Evolutionary conservation across 768 basidiomycete genomes (phyloP).

Genomic region (Leucosporidium scottii): DNA sequence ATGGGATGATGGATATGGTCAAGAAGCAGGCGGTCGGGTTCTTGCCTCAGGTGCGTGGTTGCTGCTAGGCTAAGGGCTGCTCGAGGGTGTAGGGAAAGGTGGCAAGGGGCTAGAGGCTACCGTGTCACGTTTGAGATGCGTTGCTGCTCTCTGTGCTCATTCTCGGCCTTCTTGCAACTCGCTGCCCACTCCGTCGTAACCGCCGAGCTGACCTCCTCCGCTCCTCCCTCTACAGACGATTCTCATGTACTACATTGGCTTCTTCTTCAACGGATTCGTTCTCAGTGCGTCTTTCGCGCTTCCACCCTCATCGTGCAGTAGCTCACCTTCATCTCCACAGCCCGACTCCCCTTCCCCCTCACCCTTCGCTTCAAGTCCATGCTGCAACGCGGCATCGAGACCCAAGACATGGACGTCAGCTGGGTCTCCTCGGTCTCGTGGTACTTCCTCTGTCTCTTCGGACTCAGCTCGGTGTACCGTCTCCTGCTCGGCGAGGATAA

Average conservation of each 20-base stretch:
- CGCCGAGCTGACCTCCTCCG: background rate
- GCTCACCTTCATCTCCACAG: conserved; percentile 45
- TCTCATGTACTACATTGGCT: conserved; percentile 99
- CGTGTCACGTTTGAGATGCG: no score
- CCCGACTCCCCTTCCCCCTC: conserved; percentile 92
- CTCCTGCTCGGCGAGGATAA: conserved; percentile 86
- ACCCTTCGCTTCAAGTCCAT: conserved; percentile 96
- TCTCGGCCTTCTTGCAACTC: background rate
- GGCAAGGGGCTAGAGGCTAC: no score
- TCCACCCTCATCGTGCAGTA: conserved; percentile 51
- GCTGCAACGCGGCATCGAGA: conserved; percentile 91
- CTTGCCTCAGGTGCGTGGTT: conserved; percentile 53
- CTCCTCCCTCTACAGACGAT: conserved; percentile 63
- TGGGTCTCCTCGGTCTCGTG: conserved; percentile 99
- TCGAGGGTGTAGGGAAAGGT: no score
- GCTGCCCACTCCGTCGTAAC: background rate
- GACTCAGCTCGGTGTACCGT: conserved; percentile 83
- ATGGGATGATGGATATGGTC: conserved; percentile 77
- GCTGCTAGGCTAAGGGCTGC: background rate
- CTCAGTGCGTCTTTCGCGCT: conserved; percentile 68
- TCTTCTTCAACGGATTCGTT: conserved; percentile 98
- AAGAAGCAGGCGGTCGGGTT: conserved; percentile 99
- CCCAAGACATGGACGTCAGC: conserved; percentile 92
- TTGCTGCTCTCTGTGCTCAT: no score
- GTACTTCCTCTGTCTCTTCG: conserved; percentile 99